Evolutionary conservation across 768 basidiomycete genomes (phyloP).

Genomic region (Nidularia sp.): DNA sequence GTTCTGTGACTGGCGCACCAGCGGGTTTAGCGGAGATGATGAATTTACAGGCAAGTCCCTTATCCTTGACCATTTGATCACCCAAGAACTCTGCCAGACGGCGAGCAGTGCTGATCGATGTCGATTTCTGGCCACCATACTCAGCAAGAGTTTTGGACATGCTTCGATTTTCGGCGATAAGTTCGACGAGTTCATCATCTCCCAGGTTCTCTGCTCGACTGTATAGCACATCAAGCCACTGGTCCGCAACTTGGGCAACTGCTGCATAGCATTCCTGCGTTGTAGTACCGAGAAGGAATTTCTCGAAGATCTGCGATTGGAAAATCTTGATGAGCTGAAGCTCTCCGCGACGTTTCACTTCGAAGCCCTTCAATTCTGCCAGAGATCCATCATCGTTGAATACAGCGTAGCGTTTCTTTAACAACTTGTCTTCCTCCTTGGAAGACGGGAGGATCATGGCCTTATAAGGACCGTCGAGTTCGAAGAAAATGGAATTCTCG

Average conservation of each 20-base stretch:
- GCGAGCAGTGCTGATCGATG: slow-evolving; percentile 94
- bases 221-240: slow-evolving; percentile 96
- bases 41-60: slow-evolving; percentile 97
- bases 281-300: slow-evolving; percentile 89
- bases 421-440: slow-evolving; percentile 96
- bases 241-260: slow-evolving; percentile 90
- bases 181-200: slow-evolving; percentile 93
- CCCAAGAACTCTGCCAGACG: slow-evolving; percentile 96
- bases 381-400: slow-evolving; percentile 97
- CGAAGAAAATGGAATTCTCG: slow-evolving; percentile 99
- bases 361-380: slow-evolving; percentile 99
- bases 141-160: slow-evolving; percentile 97
- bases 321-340: slow-evolving; percentile 99
- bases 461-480: slow-evolving; percentile 96
- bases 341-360: slow-evolving; percentile 96
- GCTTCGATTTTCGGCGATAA: slow-evolving; percentile 97
- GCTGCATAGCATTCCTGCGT: slow-evolving; percentile 94
- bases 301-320: slow-evolving; percentile 97
- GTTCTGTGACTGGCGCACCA: slow-evolving; percentile 94
- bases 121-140: slow-evolving; percentile 95
- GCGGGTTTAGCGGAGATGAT: slow-evolving; percentile 93
- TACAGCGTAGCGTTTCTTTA: slow-evolving; percentile 99
- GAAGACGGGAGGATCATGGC: slow-evolving; percentile 99
- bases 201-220: slow-evolving; percentile 77
- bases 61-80: slow-evolving; percentile 99